Evolutionary conservation across 139 green algal species (phyloP).

Genomic region (Desmodesmus armatus): DNA sequence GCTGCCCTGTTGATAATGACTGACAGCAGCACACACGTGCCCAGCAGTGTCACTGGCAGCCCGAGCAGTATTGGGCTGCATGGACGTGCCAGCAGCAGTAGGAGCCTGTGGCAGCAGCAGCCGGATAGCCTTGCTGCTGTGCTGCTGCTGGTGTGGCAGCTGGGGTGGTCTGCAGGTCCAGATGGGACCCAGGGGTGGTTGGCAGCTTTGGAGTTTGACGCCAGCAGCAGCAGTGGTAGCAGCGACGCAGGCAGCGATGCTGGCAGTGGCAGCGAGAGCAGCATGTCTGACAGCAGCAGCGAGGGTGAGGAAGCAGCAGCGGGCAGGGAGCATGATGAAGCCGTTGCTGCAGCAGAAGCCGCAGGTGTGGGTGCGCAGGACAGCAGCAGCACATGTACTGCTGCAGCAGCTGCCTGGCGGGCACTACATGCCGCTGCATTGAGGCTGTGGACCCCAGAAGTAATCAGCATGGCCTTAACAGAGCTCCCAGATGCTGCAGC

Average conservation of each 20-base stretch:
- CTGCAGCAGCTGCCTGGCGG: not conserved
- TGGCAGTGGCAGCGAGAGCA: not conserved
- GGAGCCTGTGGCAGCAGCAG: constrained; percentile 29
- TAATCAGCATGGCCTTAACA: not conserved
- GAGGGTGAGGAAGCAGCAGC: constrained; percentile 13
- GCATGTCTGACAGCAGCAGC: constrained; percentile 7
- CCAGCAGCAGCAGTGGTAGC: constrained; percentile 4
- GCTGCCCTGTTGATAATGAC: not conserved
- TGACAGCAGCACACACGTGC: not conserved
- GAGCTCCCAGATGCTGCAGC: not conserved
- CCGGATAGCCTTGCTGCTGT: not conserved
- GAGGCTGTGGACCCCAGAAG: constrained; percentile 9
- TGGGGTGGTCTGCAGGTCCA: constrained; percentile 4
- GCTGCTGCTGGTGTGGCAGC: constrained; percentile 34
- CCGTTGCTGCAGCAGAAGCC: not conserved
- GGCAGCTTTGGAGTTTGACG: too few species aligned
- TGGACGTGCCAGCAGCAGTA: constrained; percentile 20
- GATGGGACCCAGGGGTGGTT: not conserved
- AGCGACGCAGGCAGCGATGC: not conserved
- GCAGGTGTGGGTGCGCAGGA: not conserved
- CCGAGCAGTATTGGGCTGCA: too few species aligned
- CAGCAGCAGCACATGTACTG: constrained; percentile 14
- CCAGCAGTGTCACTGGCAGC: too few species aligned
- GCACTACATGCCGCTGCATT: constrained; percentile 19
- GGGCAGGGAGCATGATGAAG: not conserved